Evolutionary conservation across 2,329 filamentous ascomycete genomes (phyloP), one percentile per base, ranked within the genome.

Genomic region (Aspergillus intermedius): DNA sequence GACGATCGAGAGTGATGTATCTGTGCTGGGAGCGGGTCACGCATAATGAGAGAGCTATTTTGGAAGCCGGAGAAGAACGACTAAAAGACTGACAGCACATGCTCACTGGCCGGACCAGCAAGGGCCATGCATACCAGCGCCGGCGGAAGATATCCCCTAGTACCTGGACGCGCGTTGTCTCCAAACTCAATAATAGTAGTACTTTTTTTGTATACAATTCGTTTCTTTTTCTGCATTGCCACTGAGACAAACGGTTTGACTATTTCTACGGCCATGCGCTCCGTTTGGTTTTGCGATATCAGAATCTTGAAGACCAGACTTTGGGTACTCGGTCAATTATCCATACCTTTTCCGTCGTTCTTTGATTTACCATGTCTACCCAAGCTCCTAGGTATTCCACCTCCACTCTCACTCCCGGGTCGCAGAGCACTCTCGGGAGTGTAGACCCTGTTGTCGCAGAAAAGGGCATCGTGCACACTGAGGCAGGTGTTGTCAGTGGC

Each of bases 131-230:
- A 53, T 53, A 50, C 51, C 51, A 51, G 35, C 2, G 7, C 23
- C 41, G 12, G 5, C 41, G 15, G 41, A 25, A 19, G 23, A 43
- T 41, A 50, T 44, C 47, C 30, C 41, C 45, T 39, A 28, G 39
- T 48, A 41, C 48, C 25, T 51, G 44, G 41, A 53, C 51, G 51
- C 51, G 51, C 51, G 51, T 53, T 49, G 46, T 10, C 32, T 44
- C 32, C 47, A 47, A 46, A 49, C 21, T 35, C 40, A 48, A 43
- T 30, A 46, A 46, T 15, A 25, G n/a, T 40, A 34, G 22, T 42
- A 37, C n/a, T 25, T 50, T 42, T 47, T 45, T 45, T 40, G 25
- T 30, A 30, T 30, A 30, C 25, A 30, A 12, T 40, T 17, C 15
- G 39, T 45, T 23, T 50, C 40, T 48, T 43, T 48, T 43, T 42